Evolutionary conservation across 768 basidiomycete genomes (phyloP).

Genomic region (Leccinum subgranulosum): DNA sequence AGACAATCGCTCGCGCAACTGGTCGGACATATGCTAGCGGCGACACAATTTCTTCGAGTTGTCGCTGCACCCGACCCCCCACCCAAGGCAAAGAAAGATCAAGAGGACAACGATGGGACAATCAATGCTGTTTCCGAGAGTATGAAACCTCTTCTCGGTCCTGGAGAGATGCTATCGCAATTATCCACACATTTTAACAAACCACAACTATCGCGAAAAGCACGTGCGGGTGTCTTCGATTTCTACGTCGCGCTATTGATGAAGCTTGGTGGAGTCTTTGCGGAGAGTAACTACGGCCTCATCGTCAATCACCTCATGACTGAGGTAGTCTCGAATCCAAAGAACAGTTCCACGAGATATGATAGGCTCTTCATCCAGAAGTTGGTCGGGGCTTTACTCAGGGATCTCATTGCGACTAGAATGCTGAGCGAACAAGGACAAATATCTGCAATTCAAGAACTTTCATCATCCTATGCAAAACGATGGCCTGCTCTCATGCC

Average conservation of each 20-base stretch:
- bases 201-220: slow-evolving; percentile 59
- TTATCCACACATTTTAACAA: slow-evolving; percentile 84
- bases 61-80: slow-evolving; percentile 42
- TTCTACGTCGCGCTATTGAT: slow-evolving; percentile 79
- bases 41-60: slow-evolving; percentile 70
- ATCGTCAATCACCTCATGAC: slow-evolving; percentile 75
- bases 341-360: slow-evolving; percentile 57
- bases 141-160: slow-evolving; percentile 66
- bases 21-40: slow-evolving; percentile 78
- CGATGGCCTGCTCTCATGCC: slow-evolving; percentile 94
- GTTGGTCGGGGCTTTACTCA: slow-evolving; percentile 70
- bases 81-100: slow-evolving; percentile 63
- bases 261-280: slow-evolving; percentile 70
- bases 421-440: slow-evolving; percentile 94
- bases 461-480: slow-evolving; percentile 78
- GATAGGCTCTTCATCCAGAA: slow-evolving; percentile 72
- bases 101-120: slow-evolving; percentile 56
- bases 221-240: slow-evolving; percentile 83
- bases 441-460: slow-evolving; percentile 84
- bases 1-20: slow-evolving; percentile 78
- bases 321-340: slow-evolving; percentile 67
- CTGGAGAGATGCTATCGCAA: slow-evolving; percentile 77
- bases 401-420: slow-evolving; percentile 84
- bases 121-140: slow-evolving; percentile 46
- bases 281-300: slow-evolving; percentile 79